These are phyloP conservation scores for Wickerhamomyces silvicola DNA, from an alignment of 805 yeast genomes.

Conservation along the genomic window DNA sequence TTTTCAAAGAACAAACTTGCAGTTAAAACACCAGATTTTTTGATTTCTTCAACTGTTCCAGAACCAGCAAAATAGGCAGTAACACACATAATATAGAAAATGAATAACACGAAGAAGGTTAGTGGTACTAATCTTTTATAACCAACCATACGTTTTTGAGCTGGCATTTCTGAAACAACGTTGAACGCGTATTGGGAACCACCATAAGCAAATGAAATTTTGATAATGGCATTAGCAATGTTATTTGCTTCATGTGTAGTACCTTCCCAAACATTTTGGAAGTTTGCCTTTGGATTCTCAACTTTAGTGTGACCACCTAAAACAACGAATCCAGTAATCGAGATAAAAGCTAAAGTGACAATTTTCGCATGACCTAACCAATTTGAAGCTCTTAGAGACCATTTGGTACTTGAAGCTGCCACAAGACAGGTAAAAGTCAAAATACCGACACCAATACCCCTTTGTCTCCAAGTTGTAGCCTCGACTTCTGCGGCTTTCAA, in stretches of 20 bases:
- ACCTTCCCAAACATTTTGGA: conserved; percentile 33
- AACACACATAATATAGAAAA: conserved; percentile 27
- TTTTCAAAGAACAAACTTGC: conserved; percentile 26
- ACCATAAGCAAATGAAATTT: conserved; percentile 37
- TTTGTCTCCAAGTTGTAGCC: conserved; percentile 39
- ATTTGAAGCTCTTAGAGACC: conserved; percentile 27
- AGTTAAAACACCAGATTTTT: conserved; percentile 25
- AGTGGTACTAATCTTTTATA: conserved; percentile 25
- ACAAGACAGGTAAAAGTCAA: conserved; percentile 30
- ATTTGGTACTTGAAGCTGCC: conserved; percentile 23
- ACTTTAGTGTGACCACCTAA: conserved; percentile 31
- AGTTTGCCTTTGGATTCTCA: conserved; percentile 27
- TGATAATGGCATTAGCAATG: conserved; percentile 36
- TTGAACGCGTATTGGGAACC: conserved; percentile 35
- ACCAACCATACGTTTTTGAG: conserved; percentile 21
- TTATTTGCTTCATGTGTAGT: conserved; percentile 36
- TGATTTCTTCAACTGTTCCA: conserved; percentile 21
- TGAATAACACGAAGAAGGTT: conserved; percentile 26
- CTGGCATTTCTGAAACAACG: conserved; percentile 30
- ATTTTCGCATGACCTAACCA: conserved; percentile 31
- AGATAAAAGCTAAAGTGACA: conserved; percentile 27
- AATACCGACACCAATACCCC: conserved; percentile 36
- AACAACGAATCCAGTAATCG: conserved; percentile 30
- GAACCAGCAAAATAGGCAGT: conserved; percentile 32
- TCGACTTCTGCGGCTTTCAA: conserved; percentile 27